phyloP scores from a whole-genome alignment of 306 rosid genomes.

The Lablab purpureus region DNA sequence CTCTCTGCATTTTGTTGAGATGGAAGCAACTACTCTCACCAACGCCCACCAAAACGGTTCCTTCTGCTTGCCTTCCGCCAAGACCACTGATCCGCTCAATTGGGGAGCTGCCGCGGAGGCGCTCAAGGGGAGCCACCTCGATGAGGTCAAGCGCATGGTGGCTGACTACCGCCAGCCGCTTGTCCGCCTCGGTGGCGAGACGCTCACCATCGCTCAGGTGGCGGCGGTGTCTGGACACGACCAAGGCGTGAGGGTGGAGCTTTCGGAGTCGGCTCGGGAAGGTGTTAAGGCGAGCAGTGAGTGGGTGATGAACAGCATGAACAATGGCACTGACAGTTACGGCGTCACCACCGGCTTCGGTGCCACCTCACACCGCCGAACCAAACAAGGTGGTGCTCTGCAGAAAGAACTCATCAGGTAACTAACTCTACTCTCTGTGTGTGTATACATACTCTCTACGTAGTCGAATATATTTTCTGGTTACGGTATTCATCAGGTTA shows the following conservation, averaged over 20 bases:
- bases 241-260: slow-evolving; percentile 60
- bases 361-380: slow-evolving; percentile 88
- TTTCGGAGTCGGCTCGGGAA: slow-evolving; percentile 69
- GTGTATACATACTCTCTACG: too few relatives aligned
- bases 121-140: slow-evolving; percentile 77
- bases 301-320: slow-evolving; percentile 88
- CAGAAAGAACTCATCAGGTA: slow-evolving; percentile 84
- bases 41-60: slow-evolving; percentile 50
- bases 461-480: background rate
- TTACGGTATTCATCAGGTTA: background rate
- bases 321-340: slow-evolving; percentile 78
- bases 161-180: slow-evolving; percentile 70
- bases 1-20: background rate
- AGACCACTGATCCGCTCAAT: slow-evolving; percentile 58
- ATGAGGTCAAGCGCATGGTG: slow-evolving; percentile 93
- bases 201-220: slow-evolving; percentile 80
- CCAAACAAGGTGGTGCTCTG: slow-evolving; percentile 87
- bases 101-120: slow-evolving; percentile 81
- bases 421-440: background rate
- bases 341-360: slow-evolving; percentile 97
- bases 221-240: slow-evolving; percentile 70
- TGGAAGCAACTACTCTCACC: slow-evolving; percentile 52
- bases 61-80: slow-evolving; percentile 45
- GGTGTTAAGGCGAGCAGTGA: slow-evolving; percentile 94
- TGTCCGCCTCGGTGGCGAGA: slow-evolving; percentile 75